Percentiles rank a stretch among this genome's conserved stretches.
Evolutionary conservation across 768 basidiomycete species (phyloP).

Genomic region (Fibroporia radiculosa): DNA sequence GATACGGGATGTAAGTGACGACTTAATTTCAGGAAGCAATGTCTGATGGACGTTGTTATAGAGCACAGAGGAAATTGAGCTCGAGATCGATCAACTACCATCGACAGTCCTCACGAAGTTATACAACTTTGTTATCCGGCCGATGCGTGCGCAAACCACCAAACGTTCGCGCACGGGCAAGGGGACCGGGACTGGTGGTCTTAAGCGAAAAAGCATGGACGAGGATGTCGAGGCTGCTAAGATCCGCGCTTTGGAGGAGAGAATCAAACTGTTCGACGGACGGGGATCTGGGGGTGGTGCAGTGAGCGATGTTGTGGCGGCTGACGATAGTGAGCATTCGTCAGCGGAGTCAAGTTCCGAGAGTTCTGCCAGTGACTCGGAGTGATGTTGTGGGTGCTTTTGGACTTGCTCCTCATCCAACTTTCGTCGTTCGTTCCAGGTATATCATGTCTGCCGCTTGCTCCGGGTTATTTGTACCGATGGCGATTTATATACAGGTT

Average conservation of each 20-base stretch:
- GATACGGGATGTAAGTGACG: constrained; percentile 74
- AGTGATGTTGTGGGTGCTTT: constrained; percentile 34
- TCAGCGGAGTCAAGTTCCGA: constrained; percentile 79
- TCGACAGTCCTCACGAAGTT: constrained; percentile 82
- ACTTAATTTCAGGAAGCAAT: constrained; percentile 1
- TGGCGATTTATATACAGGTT: not conserved
- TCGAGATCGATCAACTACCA: constrained; percentile 93
- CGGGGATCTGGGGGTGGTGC: constrained; percentile 14
- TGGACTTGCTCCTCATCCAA: not conserved
- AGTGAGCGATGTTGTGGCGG: constrained; percentile 29
- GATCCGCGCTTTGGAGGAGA: constrained; percentile 84
- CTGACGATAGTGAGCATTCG: constrained; percentile 62
- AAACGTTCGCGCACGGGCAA: constrained; percentile 65
- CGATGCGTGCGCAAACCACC: constrained; percentile 41
- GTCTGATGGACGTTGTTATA: constrained; percentile 22
- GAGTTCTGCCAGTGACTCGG: constrained; percentile 79
- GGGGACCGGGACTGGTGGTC: constrained; percentile 80
- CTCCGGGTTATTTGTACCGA: no score
- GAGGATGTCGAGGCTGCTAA: constrained; percentile 95
- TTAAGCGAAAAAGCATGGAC: constrained; percentile 94
- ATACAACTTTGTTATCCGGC: constrained; percentile 91
- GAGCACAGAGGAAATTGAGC: constrained; percentile 97
- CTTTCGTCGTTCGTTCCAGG: constrained; percentile 1
- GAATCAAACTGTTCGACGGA: constrained; percentile 74
- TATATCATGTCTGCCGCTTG: constrained; percentile 5